Percentiles rank a stretch among this genome's conserved stretches.
phyloP scores from a whole-genome alignment of 768 basidiomycete species.

The Mycena vulgaris region DNA sequence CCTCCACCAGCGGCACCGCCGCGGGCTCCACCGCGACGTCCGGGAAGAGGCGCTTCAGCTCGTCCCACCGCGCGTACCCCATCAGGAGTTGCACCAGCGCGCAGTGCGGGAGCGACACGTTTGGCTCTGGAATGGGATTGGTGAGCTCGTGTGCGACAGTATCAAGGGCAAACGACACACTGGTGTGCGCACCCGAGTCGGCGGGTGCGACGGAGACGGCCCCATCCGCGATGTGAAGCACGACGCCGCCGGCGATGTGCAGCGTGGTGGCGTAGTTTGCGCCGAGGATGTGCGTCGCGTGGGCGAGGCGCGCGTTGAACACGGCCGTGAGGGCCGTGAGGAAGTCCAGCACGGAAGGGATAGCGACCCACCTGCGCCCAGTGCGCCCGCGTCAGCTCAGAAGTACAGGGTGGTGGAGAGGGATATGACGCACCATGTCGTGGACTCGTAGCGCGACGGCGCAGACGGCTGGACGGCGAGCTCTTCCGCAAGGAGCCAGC shows the following conservation, averaged over 20 bases:
- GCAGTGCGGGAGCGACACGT: background rate
- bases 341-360: slow-evolving; percentile 12
- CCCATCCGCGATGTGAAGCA: slow-evolving; percentile 4
- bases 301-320: slow-evolving; percentile 3
- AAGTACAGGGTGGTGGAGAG: no score
- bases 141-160: no score
- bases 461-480: slow-evolving; percentile 12
- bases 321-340: background rate
- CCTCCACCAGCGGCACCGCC: slow-evolving; percentile 12
- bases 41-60: background rate
- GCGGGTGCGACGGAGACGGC: slow-evolving; percentile 7
- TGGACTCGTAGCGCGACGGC: background rate
- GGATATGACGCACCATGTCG: background rate
- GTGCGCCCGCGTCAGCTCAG: no score
- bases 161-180: background rate
- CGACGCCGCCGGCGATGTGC: slow-evolving; percentile 18
- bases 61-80: slow-evolving; percentile 10
- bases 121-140: background rate
- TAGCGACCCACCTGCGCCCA: background rate
- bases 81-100: slow-evolving; percentile 20
- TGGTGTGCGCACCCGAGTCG: background rate
- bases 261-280: slow-evolving; percentile 6
- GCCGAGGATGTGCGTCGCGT: background rate
- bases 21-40: slow-evolving; percentile 13
- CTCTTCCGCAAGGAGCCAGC: slow-evolving; percentile 23